Evolutionary conservation across 225 moss, liverwort and hornwort genomes (phyloP).

Genomic region (Anthoceros angustus): DNA sequence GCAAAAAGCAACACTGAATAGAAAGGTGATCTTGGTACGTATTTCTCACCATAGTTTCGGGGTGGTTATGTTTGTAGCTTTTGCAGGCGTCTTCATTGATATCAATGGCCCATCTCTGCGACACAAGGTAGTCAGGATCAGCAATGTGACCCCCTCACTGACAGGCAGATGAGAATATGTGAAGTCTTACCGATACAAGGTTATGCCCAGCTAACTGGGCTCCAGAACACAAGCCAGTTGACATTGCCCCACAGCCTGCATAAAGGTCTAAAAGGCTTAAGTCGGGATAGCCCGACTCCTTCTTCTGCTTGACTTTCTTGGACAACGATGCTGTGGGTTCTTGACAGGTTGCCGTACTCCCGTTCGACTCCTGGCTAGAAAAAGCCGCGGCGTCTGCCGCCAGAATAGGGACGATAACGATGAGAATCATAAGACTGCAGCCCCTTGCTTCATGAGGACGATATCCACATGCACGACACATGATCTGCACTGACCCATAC

Average conservation of each 20-base stretch:
- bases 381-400: neutral
- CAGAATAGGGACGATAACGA: neutral
- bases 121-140: neutral
- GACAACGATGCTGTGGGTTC: neutral
- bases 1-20: neutral
- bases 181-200: neutral
- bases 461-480: neutral
- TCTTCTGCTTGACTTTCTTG: neutral
- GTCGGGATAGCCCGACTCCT: neutral
- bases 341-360: neutral
- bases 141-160: neutral
- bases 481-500: neutral
- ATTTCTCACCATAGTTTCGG: constrained; percentile 48
- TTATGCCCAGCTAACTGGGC: neutral
- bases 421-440: neutral
- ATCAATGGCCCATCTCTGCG: constrained; percentile 95
- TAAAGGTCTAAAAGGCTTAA: neutral
- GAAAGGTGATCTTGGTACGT: neutral
- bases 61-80: constrained; percentile 78
- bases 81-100: constrained; percentile 65
- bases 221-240: constrained; percentile 1
- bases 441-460: neutral
- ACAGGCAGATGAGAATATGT: neutral
- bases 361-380: neutral
- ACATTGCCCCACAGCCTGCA: neutral